phyloP scores from a whole-genome alignment of 768 basidiomycete genomes.

The Trametes cubensis region DNA sequence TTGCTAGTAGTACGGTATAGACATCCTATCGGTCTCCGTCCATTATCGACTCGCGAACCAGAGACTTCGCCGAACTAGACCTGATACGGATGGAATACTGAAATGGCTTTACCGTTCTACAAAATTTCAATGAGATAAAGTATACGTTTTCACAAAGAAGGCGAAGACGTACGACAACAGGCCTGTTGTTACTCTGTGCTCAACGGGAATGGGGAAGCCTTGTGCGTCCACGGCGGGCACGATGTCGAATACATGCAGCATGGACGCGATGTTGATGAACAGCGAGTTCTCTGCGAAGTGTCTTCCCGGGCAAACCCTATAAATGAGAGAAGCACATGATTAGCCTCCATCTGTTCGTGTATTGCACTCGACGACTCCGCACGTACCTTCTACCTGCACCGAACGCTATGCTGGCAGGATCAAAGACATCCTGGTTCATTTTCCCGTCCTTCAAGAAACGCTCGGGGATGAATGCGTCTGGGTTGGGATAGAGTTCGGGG shows the following conservation, averaged over 20 bases:
- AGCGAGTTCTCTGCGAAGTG: slow-evolving; percentile 16
- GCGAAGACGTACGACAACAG: no score
- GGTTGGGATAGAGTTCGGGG: slow-evolving; percentile 47
- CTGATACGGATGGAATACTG: no score
- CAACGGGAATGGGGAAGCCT: slow-evolving; percentile 11
- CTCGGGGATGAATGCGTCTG: slow-evolving; percentile 51
- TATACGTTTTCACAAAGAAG: no score
- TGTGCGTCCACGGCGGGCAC: slow-evolving; percentile 3
- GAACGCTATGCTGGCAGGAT: slow-evolving; percentile 26
- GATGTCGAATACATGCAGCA: slow-evolving; percentile 23
- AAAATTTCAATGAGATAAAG: no score
- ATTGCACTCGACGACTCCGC: neutral
- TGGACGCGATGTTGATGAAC: slow-evolving; percentile 19
- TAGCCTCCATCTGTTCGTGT: neutral
- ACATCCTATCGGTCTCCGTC: no score
- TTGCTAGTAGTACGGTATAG: no score
- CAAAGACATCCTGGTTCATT: slow-evolving; percentile 8
- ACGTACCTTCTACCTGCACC: slow-evolving; percentile 31
- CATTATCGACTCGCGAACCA: no score
- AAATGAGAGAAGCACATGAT: neutral
- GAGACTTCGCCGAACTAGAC: no score
- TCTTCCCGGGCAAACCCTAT: slow-evolving; percentile 25
- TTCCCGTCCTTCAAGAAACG: slow-evolving; percentile 41
- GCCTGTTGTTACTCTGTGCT: no score
- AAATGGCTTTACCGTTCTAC: no score